Percentiles rank a stretch among this genome's conserved stretches.
Conservation (phyloP, 257 asterid species). For the Rhazya stricta region DNA sequence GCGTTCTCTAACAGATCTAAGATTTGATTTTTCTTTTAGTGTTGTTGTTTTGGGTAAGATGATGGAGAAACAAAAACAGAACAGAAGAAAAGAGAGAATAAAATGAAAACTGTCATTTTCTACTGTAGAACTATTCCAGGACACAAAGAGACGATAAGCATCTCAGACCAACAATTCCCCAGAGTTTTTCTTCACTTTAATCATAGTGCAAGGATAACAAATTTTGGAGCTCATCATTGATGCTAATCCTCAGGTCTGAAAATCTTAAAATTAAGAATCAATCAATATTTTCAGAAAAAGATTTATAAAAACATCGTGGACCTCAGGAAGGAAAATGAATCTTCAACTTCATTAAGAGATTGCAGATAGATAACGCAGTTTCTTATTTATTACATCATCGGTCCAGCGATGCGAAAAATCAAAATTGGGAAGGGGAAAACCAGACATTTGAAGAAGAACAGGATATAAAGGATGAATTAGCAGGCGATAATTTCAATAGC, state of each 20-base stretch:
- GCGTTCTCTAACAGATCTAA: too few species aligned
- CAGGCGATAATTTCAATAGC: background rate
- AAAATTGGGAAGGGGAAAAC: background rate
- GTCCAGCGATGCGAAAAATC: constrained; percentile 7
- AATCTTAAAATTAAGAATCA: background rate
- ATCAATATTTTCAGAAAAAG: background rate
- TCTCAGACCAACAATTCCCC: constrained; percentile 63
- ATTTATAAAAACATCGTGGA: constrained; percentile 10
- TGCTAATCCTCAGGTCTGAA: constrained; percentile 21
- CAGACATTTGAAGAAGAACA: background rate
- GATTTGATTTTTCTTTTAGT: background rate
- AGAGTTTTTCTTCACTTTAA: constrained; percentile 61
- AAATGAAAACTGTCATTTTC: too few species aligned
- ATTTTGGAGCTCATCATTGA: constrained; percentile 42
- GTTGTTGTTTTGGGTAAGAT: background rate
- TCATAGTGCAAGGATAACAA: constrained; percentile 90
- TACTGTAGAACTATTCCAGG: too few species aligned
- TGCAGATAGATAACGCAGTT: constrained; percentile 80
- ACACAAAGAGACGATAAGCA: constrained; percentile 17
- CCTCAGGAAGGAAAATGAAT: constrained; percentile 38
- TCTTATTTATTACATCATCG: constrained; percentile 32
- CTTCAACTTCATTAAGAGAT: constrained; percentile 41
- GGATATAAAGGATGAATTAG: background rate
- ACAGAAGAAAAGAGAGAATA: too few species aligned
- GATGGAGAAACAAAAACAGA: background rate